These are phyloP conservation scores for Pyrrhoderma lamaoense DNA, from an alignment of 1,284 basidiomycete species.

Conservation along the genomic window DNA sequence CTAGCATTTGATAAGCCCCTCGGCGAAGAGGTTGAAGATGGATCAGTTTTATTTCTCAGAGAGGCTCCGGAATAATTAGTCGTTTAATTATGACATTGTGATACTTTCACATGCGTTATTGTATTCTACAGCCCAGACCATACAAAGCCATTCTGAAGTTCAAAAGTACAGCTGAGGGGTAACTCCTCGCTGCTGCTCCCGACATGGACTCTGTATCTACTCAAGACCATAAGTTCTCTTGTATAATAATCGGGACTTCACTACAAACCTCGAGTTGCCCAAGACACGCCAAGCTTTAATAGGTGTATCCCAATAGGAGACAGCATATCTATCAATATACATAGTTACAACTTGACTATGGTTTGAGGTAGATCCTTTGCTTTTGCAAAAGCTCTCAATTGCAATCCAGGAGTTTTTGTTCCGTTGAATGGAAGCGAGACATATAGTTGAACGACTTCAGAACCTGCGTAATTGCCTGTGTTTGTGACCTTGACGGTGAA, in stretches of 20 bases:
- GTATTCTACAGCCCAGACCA: conserved; percentile 40
- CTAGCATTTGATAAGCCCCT: conserved; percentile 5
- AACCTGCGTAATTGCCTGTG: conserved; percentile 47
- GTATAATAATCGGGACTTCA: not conserved
- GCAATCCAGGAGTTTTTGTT: conserved; percentile 46
- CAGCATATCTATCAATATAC: conserved; percentile 50
- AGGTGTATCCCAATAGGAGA: conserved; percentile 48
- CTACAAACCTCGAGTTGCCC: conserved; percentile 18
- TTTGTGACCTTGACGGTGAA: conserved; percentile 48
- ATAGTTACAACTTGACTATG: conserved; percentile 34
- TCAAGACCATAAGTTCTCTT: conserved; percentile 18
- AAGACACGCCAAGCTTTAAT: conserved; percentile 36
- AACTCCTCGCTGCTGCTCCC: conserved; percentile 44
- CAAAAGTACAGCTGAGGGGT: conserved; percentile 32
- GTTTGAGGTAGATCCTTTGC: conserved; percentile 40
- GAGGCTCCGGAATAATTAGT: not conserved
- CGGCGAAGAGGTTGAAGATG: conserved; percentile 4
- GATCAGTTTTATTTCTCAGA: not conserved
- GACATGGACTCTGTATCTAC: conserved; percentile 39
- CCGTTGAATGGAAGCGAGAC: conserved; percentile 48
- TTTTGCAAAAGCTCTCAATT: conserved; percentile 58
- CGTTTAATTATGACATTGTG: not conserved
- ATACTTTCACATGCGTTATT: not conserved
- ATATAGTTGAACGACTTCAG: conserved; percentile 65
- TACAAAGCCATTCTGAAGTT: conserved; percentile 32